Evolutionary conservation across 2,329 filamentous ascomycete species (phyloP).

Genomic region (Chaetomiaceae sp.): DNA sequence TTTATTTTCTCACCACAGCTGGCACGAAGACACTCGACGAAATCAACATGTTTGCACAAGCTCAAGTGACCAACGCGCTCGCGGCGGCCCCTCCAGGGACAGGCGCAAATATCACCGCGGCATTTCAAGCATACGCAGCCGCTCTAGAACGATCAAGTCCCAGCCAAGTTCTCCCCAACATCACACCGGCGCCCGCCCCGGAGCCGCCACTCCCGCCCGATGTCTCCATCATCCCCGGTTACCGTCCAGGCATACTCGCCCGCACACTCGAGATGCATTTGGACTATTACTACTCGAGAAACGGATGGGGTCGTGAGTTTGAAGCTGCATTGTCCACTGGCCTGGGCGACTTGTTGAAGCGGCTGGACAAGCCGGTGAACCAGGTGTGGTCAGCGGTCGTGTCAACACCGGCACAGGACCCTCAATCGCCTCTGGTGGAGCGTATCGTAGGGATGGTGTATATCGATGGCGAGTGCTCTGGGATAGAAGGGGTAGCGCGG

Average conservation of each 20-base stretch:
- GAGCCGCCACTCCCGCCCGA: not conserved
- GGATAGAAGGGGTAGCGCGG: conserved; percentile 20
- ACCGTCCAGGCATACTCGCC: conserved; percentile 29
- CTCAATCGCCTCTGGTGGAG: conserved; percentile 6
- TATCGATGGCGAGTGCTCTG: conserved; percentile 27
- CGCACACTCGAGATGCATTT: conserved; percentile 31
- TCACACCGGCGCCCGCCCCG: not conserved
- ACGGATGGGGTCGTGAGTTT: conserved; percentile 27
- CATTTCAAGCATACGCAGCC: conserved; percentile 21
- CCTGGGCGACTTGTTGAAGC: conserved; percentile 22
- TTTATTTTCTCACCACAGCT: conserved; percentile 18
- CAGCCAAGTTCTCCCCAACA: not conserved
- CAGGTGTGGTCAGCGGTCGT: conserved; percentile 30
- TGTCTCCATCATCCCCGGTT: conserved; percentile 27
- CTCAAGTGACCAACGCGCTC: conserved; percentile 24
- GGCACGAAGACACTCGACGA: conserved; percentile 19
- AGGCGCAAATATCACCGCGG: conserved; percentile 16
- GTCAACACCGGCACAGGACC: not conserved
- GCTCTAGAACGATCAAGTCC: conserved; percentile 14
- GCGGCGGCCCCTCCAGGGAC: conserved; percentile 10
- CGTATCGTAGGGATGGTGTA: conserved; percentile 30
- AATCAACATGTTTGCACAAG: conserved; percentile 23
- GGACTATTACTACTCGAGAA: conserved; percentile 22
- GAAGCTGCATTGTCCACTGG: conserved; percentile 24
- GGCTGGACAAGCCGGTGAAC: conserved; percentile 25